phyloP scores from a whole-genome alignment of 768 basidiomycete genomes.

The Suillus sp. region DNA sequence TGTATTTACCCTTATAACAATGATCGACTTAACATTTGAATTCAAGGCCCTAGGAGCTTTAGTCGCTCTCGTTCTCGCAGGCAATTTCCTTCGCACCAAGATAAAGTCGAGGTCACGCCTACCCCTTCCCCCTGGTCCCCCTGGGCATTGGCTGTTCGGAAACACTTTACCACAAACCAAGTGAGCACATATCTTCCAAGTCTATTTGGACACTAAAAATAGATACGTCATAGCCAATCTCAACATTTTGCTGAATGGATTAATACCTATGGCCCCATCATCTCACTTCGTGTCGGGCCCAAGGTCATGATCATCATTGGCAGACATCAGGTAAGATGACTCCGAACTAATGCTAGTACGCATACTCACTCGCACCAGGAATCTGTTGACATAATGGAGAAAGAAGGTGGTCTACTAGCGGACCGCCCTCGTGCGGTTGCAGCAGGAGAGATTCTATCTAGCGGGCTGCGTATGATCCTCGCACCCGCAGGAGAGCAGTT shows the following conservation, averaged over 20 bases:
- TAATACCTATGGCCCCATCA: constrained; percentile 61
- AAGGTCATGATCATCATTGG: constrained; percentile 36
- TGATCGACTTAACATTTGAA: constrained; percentile 13
- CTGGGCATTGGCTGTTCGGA: constrained; percentile 37
- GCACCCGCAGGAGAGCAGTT: constrained; percentile 60
- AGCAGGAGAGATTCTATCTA: constrained; percentile 59
- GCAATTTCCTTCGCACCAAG: constrained; percentile 15
- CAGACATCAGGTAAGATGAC: constrained; percentile 37
- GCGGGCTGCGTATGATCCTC: constrained; percentile 59
- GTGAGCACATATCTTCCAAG: constrained; percentile 23
- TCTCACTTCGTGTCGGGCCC: constrained; percentile 54
- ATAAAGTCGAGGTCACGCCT: constrained; percentile 19
- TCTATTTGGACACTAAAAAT: background rate
- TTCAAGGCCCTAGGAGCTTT: constrained; percentile 24
- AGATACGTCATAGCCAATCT: constrained; percentile 25
- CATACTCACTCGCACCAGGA: constrained; percentile 36
- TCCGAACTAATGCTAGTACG: background rate
- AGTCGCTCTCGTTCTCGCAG: constrained; percentile 20
- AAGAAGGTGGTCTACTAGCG: constrained; percentile 56
- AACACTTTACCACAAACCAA: constrained; percentile 29
- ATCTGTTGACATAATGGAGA: constrained; percentile 68
- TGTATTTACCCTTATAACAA: background rate
- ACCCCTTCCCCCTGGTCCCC: constrained; percentile 34
- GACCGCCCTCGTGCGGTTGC: constrained; percentile 59
- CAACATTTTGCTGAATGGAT: constrained; percentile 60